Base-by-base conservation (phyloP, 257 asterid species). In the Lycium ferocissimum region DNA sequence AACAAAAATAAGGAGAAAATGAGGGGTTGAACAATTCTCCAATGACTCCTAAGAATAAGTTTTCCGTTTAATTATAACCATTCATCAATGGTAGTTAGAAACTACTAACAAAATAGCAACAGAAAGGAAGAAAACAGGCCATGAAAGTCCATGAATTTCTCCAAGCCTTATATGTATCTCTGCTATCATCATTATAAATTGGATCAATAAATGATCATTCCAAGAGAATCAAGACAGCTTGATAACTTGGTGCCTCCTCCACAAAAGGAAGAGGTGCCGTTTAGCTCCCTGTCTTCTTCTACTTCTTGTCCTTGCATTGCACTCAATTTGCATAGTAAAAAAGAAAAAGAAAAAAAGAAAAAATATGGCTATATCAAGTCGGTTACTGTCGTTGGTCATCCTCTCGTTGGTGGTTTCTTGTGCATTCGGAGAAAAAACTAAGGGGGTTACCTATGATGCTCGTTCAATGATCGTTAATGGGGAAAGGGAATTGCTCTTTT, bases 381-480 rank as follows among this genome's bases (percentile, higher is more conserved):
- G 69, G n/a, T 72, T 69, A 7, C 2, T 69, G 65, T 43, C 14
- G 81, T 37, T 83, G 11, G 45, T 9, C 37, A 18, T 83, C 51
- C 43, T 83, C 51, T 83, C 70, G 22, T 33, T 83, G 69, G 37
- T 69, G 57, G 70, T 40, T 83, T 8, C 81, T 40, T 40, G 15
- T 85, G 85, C 2, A 89, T 86, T 45, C 1, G 81, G 81, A 0
- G 78, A 83, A n/a, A 53, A 20, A 15, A 5, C 80, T 26, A 69
- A 8, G 37, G 79, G 38, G n/a, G 95, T 92, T 7, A 80, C 90
- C 0, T 94, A 94, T 75, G 96, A 94, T 71, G 85, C n/a, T 0
- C 92, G 98, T 2, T 94, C 96, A 2, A 15, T 94, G 26, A 92
- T 94, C 80, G 87, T 94, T 51, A 92, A 92, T 59, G 98, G 98